Conservation (phyloP, 192 early-diverging fungal genomes). For the Rhizoclosmatium globosum region DNA sequence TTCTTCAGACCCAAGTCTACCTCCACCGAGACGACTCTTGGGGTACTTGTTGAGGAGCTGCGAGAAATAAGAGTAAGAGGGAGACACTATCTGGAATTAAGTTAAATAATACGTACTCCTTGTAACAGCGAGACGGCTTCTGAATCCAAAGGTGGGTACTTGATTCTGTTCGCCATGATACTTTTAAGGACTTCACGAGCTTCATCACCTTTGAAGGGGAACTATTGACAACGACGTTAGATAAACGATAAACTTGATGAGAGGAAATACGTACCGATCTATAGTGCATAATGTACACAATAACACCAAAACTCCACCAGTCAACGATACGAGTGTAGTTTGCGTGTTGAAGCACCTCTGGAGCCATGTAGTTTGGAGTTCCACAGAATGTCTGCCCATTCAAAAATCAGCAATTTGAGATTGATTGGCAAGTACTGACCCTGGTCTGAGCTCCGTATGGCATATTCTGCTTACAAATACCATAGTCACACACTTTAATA, state of each 20-base stretch:
- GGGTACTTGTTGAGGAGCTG: conserved; percentile 88
- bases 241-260: not conserved
- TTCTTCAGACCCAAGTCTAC: conserved; percentile 87
- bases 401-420: not conserved
- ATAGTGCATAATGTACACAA: conserved; percentile 82
- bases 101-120: not conserved
- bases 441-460: conserved; percentile 55
- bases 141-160: too few relatives aligned
- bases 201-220: not conserved
- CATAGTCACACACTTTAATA: conserved; percentile 98
- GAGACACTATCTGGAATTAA: not conserved
- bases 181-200: not conserved
- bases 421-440: not conserved
- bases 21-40: conserved; percentile 84
- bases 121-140: too few relatives aligned
- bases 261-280: not conserved
- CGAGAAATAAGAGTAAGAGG: not conserved
- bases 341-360: conserved; percentile 86
- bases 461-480: conserved; percentile 90
- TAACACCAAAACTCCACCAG: conserved; percentile 97
- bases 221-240: not conserved
- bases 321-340: conserved; percentile 95
- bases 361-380: conserved; percentile 98
- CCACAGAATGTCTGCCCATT: conserved; percentile 53
- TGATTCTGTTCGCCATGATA: too few relatives aligned